A percentile compares a stretch with the other conserved stretches of the same genome.
phyloP scores from a whole-genome alignment of 345 rosid genomes.

The Rubroshorea leprosula region DNA sequence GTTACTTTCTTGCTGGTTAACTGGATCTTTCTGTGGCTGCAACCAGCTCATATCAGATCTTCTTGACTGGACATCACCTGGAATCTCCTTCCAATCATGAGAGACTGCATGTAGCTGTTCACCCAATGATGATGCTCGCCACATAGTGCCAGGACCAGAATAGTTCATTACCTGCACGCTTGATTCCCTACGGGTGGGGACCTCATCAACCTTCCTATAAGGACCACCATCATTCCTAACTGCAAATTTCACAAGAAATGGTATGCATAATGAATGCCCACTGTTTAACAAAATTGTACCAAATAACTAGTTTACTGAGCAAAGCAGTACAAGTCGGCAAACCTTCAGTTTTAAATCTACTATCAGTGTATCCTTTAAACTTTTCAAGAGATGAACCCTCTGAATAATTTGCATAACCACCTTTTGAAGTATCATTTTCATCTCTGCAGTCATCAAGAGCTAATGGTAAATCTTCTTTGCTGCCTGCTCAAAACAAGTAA shows the following conservation, averaged over 20 bases:
- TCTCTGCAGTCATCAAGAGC: constrained; percentile 45
- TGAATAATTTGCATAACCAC: constrained; percentile 17
- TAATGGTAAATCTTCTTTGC: constrained; percentile 51
- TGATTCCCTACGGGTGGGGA: constrained; percentile 35
- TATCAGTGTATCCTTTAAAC: constrained; percentile 31
- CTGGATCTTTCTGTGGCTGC: constrained; percentile 37
- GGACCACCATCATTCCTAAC: constrained; percentile 47
- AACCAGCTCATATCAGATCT: constrained; percentile 46
- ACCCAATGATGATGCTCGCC: constrained; percentile 51
- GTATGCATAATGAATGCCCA: background rate
- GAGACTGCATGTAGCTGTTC: constrained; percentile 38
- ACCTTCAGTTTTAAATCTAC: constrained; percentile 58
- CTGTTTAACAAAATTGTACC: constrained; percentile 12
- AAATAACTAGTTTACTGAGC: constrained; percentile 4
- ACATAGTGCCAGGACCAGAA: constrained; percentile 36
- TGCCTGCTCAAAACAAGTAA: constrained; percentile 48
- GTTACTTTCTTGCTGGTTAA: constrained; percentile 42
- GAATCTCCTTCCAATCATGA: constrained; percentile 44
- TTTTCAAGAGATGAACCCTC: constrained; percentile 32
- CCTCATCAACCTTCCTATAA: constrained; percentile 41
- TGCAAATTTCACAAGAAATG: constrained; percentile 13
- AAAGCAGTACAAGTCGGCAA: background rate
- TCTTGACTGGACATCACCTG: constrained; percentile 39
- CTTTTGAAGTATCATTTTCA: constrained; percentile 37
- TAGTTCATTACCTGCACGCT: constrained; percentile 39